A percentile compares a stretch with the other conserved stretches of the same genome.
These are phyloP conservation scores for Pisolithus tinctorius DNA, from an alignment of 768 basidiomycete species.

Conservation along the genomic window DNA sequence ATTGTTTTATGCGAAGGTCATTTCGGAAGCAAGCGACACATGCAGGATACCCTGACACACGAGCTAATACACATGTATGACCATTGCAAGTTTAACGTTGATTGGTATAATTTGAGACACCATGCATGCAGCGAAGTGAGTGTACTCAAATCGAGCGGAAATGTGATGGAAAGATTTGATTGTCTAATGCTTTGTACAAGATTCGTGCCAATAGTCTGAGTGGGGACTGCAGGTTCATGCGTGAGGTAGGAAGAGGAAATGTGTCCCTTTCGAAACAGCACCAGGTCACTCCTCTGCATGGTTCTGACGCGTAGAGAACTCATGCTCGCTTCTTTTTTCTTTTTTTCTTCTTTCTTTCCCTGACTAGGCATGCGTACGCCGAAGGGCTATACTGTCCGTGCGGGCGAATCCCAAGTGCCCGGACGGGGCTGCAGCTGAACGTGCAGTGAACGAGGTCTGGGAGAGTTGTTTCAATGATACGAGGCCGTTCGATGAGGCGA, in stretches of 20 bases:
- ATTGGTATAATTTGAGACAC: slow-evolving; percentile 86
- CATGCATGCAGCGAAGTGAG: slow-evolving; percentile 96
- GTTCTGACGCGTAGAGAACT: slow-evolving; percentile 1
- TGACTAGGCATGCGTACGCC: slow-evolving; percentile 77
- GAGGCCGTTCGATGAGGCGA: slow-evolving; percentile 93
- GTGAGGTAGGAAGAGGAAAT: slow-evolving; percentile 75
- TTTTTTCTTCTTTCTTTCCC: slow-evolving; percentile 5
- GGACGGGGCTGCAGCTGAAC: slow-evolving; percentile 69
- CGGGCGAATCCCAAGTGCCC: slow-evolving; percentile 75
- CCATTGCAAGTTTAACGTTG: slow-evolving; percentile 88
- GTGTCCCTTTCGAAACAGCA: slow-evolving; percentile 87
- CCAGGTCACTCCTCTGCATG: slow-evolving; percentile 48
- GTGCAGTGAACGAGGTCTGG: slow-evolving; percentile 94
- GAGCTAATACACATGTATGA: slow-evolving; percentile 96
- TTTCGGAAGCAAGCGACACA: slow-evolving; percentile 73
- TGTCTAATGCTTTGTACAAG: slow-evolving; percentile 35
- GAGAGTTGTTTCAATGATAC: slow-evolving; percentile 95
- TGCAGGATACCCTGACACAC: slow-evolving; percentile 91
- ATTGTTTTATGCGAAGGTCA: slow-evolving; percentile 83
- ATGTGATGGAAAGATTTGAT: neutral
- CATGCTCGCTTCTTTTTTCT: neutral
- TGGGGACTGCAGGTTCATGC: slow-evolving; percentile 84
- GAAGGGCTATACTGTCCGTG: slow-evolving; percentile 81
- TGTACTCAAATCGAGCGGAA: neutral
- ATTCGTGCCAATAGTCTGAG: slow-evolving; percentile 93